phyloP scores from a whole-genome alignment of 148 eudicot genomes.

The Rheum nobile region DNA sequence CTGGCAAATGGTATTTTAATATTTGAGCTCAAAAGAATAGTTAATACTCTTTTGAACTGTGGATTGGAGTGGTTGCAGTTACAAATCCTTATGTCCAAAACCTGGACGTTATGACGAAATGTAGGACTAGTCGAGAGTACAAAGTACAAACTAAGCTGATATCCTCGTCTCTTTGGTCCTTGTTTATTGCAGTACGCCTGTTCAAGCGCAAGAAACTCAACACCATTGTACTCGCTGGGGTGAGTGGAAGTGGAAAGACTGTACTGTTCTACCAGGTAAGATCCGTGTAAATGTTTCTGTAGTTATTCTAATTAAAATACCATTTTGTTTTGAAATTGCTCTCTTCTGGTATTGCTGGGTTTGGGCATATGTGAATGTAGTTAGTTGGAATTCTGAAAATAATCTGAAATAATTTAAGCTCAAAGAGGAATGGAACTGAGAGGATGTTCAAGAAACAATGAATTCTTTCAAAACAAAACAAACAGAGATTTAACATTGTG shows the following conservation, averaged over 20 bases:
- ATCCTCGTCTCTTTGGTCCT: background rate
- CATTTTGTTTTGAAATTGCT: background rate
- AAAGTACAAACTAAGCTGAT: background rate
- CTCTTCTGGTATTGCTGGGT: background rate
- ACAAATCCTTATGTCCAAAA: background rate
- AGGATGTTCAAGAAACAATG: background rate
- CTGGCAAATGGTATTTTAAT: background rate
- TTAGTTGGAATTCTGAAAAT: background rate
- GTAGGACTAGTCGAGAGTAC: background rate
- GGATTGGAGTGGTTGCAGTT: background rate
- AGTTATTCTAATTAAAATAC: background rate
- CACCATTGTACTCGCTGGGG: constrained; percentile 76
- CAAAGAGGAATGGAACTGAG: background rate
- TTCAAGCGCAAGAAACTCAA: constrained; percentile 58
- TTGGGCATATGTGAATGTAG: background rate
- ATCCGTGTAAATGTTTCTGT: background rate
- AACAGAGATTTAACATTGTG: background rate
- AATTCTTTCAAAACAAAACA: background rate
- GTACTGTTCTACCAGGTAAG: constrained; percentile 77
- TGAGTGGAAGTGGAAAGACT: constrained; percentile 89
- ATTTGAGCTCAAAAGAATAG: constrained; percentile 1
- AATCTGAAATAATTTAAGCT: background rate
- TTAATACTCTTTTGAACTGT: background rate
- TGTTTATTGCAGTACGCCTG: constrained; percentile 44
- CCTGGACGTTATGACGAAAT: background rate